phyloP scores from a whole-genome alignment of 371 early-diverging fungal species.

The Circinella umbellata region DNA sequence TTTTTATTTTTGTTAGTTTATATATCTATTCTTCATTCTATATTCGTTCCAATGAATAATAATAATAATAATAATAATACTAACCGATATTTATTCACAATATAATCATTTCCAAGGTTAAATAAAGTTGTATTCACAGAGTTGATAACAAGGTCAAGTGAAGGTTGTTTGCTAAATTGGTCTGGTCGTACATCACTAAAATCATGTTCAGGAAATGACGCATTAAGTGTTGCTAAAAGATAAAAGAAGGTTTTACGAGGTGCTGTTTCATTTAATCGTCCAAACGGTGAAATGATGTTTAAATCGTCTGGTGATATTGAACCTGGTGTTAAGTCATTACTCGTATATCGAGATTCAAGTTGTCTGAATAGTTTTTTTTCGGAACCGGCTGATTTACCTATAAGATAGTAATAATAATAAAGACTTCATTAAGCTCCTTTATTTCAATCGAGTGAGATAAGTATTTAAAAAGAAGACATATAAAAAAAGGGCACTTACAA shows the following conservation, averaged over 20 bases:
- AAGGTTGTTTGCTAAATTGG: slow-evolving; percentile 80
- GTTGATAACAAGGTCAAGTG: slow-evolving; percentile 74
- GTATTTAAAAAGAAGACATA: background rate
- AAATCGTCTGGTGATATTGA: slow-evolving; percentile 63
- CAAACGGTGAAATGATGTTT: slow-evolving; percentile 78
- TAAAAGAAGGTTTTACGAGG: slow-evolving; percentile 89
- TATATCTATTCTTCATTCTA: no score
- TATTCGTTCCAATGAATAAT: no score
- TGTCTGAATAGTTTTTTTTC: slow-evolving; percentile 89
- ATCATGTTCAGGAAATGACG: slow-evolving; percentile 94
- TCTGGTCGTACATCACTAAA: slow-evolving; percentile 92
- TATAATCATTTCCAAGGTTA: slow-evolving; percentile 76
- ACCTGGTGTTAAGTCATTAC: slow-evolving; percentile 47
- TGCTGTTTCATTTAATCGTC: slow-evolving; percentile 77
- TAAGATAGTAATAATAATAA: background rate
- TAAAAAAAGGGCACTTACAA: slow-evolving; percentile 58
- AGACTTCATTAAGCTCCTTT: no score
- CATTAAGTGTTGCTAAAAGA: slow-evolving; percentile 90
- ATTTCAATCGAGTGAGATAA: background rate
- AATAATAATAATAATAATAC: background rate
- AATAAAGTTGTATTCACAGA: slow-evolving; percentile 86
- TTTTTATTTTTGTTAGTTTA: no score
- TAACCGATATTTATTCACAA: slow-evolving; percentile 52
- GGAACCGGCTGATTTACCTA: slow-evolving; percentile 88
- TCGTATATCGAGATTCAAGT: slow-evolving; percentile 75